These are phyloP conservation scores for Vanrija pseudolonga DNA, from an alignment of 1,284 basidiomycete species.

Conservation along the genomic window DNA sequence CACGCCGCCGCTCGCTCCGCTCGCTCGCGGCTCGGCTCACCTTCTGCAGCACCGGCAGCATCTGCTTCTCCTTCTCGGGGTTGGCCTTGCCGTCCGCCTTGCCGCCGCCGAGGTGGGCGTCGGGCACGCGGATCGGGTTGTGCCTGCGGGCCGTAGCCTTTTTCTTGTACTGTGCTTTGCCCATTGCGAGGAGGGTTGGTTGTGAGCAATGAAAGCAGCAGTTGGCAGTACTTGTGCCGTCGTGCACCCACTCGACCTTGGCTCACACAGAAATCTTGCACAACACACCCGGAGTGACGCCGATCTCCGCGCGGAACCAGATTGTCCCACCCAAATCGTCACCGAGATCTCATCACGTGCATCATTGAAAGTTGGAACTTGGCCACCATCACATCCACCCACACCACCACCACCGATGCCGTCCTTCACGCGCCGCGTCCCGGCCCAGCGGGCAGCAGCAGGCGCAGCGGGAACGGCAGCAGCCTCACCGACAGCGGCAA, in stretches of 20 bases:
- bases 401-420: not conserved
- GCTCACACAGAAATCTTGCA: too few relatives aligned
- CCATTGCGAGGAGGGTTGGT: conserved; percentile 56
- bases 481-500: too few relatives aligned
- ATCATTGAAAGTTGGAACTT: too few relatives aligned
- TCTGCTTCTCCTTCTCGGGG: conserved; percentile 65
- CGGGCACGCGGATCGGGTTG: conserved; percentile 85
- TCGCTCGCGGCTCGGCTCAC: conserved; percentile 46
- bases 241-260: too few relatives aligned
- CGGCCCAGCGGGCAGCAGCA: not conserved
- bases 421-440: conserved; percentile 2
- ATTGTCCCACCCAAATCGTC: too few relatives aligned
- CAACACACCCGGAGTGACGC: too few relatives aligned
- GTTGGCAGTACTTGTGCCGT: too few relatives aligned
- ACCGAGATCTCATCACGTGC: too few relatives aligned
- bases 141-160: conserved; percentile 64
- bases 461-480: not conserved
- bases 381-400: too few relatives aligned
- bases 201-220: not conserved
- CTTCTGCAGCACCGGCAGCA: conserved; percentile 83
- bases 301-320: too few relatives aligned
- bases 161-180: conserved; percentile 79
- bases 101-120: conserved; percentile 78
- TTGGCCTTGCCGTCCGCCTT: conserved; percentile 38
- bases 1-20: too few relatives aligned